phyloP scores from a whole-genome alignment of 371 early-diverging fungal species.

The Neoconidiobolus thromboides region DNA sequence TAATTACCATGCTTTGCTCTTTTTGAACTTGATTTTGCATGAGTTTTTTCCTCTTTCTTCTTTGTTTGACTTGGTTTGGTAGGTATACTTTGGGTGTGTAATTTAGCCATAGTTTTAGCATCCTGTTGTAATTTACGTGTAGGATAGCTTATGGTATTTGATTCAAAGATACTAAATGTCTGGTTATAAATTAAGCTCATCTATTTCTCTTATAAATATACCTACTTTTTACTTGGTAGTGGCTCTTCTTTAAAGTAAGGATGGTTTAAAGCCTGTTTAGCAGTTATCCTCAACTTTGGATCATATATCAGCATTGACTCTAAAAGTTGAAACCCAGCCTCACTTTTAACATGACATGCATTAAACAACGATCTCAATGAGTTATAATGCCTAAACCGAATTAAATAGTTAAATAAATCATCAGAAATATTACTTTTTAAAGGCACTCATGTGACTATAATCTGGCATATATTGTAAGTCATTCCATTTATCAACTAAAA shows the following conservation, averaged over 20 bases:
- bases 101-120: too few relatives aligned
- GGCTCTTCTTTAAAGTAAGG: constrained; percentile 88
- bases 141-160: too few relatives aligned
- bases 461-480: constrained; percentile 54
- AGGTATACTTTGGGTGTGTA: too few relatives aligned
- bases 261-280: constrained; percentile 70
- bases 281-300: constrained; percentile 72
- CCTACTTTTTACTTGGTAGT: constrained; percentile 49
- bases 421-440: constrained; percentile 25
- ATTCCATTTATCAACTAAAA: constrained; percentile 57
- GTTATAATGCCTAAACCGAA: constrained; percentile 19
- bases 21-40: too few relatives aligned
- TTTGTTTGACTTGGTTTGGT: too few relatives aligned
- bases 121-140: too few relatives aligned
- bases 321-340: constrained; percentile 51
- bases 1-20: too few relatives aligned
- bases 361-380: constrained; percentile 22
- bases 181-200: too few relatives aligned
- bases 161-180: too few relatives aligned
- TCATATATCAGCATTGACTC: constrained; percentile 78
- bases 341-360: constrained; percentile 27
- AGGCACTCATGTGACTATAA: constrained; percentile 27
- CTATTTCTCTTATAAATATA: background rate
- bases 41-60: too few relatives aligned
- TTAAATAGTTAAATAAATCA: background rate